These are phyloP conservation scores for Phytomonas francai DNA, from an alignment of 208 protist species.

Conservation along the genomic window DNA sequence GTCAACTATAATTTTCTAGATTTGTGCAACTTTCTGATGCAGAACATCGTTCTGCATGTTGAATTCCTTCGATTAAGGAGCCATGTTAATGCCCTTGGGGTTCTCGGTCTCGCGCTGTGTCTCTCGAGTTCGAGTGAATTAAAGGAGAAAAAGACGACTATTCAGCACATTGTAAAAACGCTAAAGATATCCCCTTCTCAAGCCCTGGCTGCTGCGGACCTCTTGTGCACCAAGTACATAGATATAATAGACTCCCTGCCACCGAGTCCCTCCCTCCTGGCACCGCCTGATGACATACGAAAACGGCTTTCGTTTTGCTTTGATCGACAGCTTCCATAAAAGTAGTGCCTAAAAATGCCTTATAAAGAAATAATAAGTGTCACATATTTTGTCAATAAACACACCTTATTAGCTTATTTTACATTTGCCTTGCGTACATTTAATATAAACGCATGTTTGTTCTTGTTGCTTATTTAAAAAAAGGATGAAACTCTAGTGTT, in stretches of 20 bases:
- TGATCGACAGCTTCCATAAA: constrained; percentile 24
- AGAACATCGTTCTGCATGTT: constrained; percentile 66
- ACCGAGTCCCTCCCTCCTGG: constrained; percentile 15
- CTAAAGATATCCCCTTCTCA: constrained; percentile 62
- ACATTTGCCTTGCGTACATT: neutral
- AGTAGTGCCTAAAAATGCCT: neutral
- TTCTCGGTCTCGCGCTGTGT: constrained; percentile 55
- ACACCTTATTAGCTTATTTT: constrained; percentile 7
- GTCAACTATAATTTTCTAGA: constrained; percentile 65
- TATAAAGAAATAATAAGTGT: neutral
- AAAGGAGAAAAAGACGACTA: constrained; percentile 25
- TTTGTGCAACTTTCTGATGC: constrained; percentile 61
- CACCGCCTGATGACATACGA: constrained; percentile 33
- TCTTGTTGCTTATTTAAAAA: neutral
- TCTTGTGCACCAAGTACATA: constrained; percentile 62
- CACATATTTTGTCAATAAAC: neutral
- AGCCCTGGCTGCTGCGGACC: constrained; percentile 44
- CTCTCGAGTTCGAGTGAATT: constrained; percentile 28
- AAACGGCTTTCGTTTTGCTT: constrained; percentile 47
- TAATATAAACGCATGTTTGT: neutral
- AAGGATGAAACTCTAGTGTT: neutral
- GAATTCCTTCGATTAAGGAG: constrained; percentile 70
- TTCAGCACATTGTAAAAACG: constrained; percentile 46
- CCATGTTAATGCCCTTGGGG: constrained; percentile 55
- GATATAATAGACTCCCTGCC: constrained; percentile 20